phyloP scores from a whole-genome alignment of 108 stramenopile species.

The Discostella pseudostelligera region DNA sequence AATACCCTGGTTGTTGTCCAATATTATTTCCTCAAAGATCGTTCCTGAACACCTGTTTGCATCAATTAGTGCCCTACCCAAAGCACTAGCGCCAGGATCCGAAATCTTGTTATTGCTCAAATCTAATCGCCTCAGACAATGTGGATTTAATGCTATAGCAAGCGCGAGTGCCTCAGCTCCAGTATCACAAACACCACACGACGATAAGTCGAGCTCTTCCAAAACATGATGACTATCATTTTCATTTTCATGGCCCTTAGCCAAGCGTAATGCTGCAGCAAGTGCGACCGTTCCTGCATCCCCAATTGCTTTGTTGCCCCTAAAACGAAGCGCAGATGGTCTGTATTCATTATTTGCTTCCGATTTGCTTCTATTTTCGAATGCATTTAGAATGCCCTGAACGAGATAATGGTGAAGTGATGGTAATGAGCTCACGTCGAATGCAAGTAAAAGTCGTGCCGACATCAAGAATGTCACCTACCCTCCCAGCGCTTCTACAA shows the following conservation, averaged over 20 bases:
- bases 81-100: slow-evolving; percentile 57
- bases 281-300: slow-evolving; percentile 78
- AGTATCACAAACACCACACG: slow-evolving; percentile 67
- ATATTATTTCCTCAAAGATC: slow-evolving; percentile 47
- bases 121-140: slow-evolving; percentile 58
- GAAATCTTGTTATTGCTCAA: slow-evolving; percentile 79
- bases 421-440: background rate
- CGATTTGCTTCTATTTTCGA: slow-evolving; percentile 16
- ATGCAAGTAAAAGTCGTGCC: background rate
- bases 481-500: slow-evolving; percentile 76
- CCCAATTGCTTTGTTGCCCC: slow-evolving; percentile 68
- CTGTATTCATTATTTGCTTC: slow-evolving; percentile 4
- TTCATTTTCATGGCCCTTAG: slow-evolving; percentile 20
- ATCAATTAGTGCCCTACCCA: slow-evolving; percentile 52
- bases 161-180: slow-evolving; percentile 76
- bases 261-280: slow-evolving; percentile 68
- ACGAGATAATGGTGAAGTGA: background rate
- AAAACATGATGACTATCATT: slow-evolving; percentile 36
- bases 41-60: slow-evolving; percentile 1
- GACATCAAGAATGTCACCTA: too few species aligned
- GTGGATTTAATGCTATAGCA: slow-evolving; percentile 55
- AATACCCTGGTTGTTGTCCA: slow-evolving; percentile 67
- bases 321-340: slow-evolving; percentile 45
- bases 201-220: slow-evolving; percentile 68
- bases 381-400: slow-evolving; percentile 38